A percentile compares a stretch with the other conserved stretches of the same genome.
Evolutionary conservation across 805 yeast species (phyloP).

Genomic region (Kodamaea neixiangensis): DNA sequence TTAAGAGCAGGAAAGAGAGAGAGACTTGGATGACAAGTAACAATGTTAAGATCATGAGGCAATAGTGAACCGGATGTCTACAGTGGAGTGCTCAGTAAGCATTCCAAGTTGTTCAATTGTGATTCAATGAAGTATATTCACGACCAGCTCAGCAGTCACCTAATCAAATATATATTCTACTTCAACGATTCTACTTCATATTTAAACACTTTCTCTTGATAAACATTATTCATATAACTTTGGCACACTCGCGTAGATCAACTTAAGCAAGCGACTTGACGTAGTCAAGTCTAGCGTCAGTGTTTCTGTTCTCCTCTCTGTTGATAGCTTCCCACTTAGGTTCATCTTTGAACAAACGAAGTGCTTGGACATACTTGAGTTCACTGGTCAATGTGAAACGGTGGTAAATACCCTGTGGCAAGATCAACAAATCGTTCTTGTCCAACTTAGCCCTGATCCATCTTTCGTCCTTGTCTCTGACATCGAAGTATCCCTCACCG

Average conservation of each 20-base stretch:
- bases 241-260: too few species aligned
- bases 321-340: slow-evolving; percentile 94
- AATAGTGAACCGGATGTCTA: slow-evolving; percentile 11
- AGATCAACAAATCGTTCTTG: slow-evolving; percentile 65
- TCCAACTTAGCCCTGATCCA: slow-evolving; percentile 79
- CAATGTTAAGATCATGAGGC: slow-evolving; percentile 43
- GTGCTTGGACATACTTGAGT: slow-evolving; percentile 66
- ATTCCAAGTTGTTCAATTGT: too few species aligned
- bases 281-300: slow-evolving; percentile 39
- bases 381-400: slow-evolving; percentile 74
- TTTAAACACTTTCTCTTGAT: too few species aligned
- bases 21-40: slow-evolving; percentile 43
- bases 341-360: slow-evolving; percentile 87
- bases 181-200: too few species aligned
- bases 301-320: slow-evolving; percentile 49
- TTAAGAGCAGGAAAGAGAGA: slow-evolving; percentile 30
- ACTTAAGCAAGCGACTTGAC: slow-evolving; percentile 17
- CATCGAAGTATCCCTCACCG: slow-evolving; percentile 92
- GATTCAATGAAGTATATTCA: background rate
- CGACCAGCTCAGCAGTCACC: background rate
- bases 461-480: slow-evolving; percentile 57
- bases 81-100: too few species aligned
- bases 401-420: slow-evolving; percentile 94
- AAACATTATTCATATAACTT: too few species aligned
- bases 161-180: background rate